These are phyloP conservation scores for Hyparrhenia diplandra DNA, from an alignment of 176 grass and related monocot species.

Conservation along the genomic window DNA sequence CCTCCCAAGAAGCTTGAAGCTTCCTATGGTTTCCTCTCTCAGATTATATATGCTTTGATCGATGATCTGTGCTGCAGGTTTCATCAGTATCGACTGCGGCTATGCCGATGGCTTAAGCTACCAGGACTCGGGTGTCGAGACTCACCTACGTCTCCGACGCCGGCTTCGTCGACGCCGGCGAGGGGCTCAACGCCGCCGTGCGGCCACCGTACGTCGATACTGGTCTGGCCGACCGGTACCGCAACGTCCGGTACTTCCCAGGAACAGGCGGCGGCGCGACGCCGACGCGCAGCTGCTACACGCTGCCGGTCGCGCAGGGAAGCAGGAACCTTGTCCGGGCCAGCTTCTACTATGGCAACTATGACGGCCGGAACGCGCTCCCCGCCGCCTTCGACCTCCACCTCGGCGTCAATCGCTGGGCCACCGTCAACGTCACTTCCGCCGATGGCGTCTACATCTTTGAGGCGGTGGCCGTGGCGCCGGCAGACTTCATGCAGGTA, in stretches of 20 bases:
- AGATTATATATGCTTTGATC: neutral
- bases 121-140: neutral
- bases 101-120: neutral
- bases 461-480: constrained; percentile 26
- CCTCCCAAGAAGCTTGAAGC: too few relatives aligned
- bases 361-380: constrained; percentile 14
- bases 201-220: neutral
- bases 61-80: neutral
- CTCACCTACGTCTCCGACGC: constrained; percentile 33
- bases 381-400: constrained; percentile 32
- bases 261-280: neutral
- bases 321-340: constrained; percentile 34
- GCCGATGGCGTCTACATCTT: neutral
- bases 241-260: constrained; percentile 40
- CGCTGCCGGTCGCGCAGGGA: constrained; percentile 5
- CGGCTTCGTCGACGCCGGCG: constrained; percentile 23
- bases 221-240: neutral
- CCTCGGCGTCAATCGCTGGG: constrained; percentile 44
- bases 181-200: constrained; percentile 19
- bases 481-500: constrained; percentile 29
- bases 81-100: constrained; percentile 52
- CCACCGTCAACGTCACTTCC: constrained; percentile 37
- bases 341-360: constrained; percentile 48
- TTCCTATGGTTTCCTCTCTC: too few relatives aligned
- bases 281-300: constrained; percentile 52